Conservation (phyloP, 2,329 filamentous ascomycete species). For the Boeremia exigua region DNA sequence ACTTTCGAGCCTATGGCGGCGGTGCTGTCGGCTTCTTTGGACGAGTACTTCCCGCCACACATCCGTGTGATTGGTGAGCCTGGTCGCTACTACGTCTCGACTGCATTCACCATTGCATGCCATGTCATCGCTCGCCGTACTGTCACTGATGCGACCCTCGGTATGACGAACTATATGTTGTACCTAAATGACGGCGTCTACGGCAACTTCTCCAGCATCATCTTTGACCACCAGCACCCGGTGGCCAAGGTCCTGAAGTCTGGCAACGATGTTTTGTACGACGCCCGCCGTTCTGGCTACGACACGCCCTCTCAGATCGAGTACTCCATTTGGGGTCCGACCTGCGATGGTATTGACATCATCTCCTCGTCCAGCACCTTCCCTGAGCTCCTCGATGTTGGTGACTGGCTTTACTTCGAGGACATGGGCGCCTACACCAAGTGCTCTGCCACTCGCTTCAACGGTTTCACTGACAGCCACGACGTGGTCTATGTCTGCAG, state of each 20-base stretch:
- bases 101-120: slow-evolving; percentile 92
- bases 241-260: slow-evolving; percentile 78
- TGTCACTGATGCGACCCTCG: slow-evolving; percentile 72
- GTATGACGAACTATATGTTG: slow-evolving; percentile 84
- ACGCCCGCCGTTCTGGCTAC: slow-evolving; percentile 43
- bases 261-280: slow-evolving; percentile 64
- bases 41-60: slow-evolving; percentile 83
- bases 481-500: slow-evolving; percentile 95
- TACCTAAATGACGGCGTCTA: slow-evolving; percentile 98
- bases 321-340: slow-evolving; percentile 98
- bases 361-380: slow-evolving; percentile 84
- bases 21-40: slow-evolving; percentile 78
- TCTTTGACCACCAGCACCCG: slow-evolving; percentile 97
- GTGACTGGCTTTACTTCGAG: slow-evolving; percentile 98
- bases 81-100: slow-evolving; percentile 92
- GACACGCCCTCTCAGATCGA: slow-evolving; percentile 65
- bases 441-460: slow-evolving; percentile 97
- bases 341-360: slow-evolving; percentile 96
- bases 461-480: slow-evolving; percentile 92
- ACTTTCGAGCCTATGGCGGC: slow-evolving; percentile 90
- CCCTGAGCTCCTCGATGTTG: slow-evolving; percentile 79
- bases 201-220: slow-evolving; percentile 98
- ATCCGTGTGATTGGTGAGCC: slow-evolving; percentile 94
- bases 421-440: slow-evolving; percentile 99
- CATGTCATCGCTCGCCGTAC: slow-evolving; percentile 95